Evolutionary conservation across 495 filamentous ascomycete species (phyloP), one percentile per base, ranked within the genome.

Genomic region (Letharia columbiana): DNA sequence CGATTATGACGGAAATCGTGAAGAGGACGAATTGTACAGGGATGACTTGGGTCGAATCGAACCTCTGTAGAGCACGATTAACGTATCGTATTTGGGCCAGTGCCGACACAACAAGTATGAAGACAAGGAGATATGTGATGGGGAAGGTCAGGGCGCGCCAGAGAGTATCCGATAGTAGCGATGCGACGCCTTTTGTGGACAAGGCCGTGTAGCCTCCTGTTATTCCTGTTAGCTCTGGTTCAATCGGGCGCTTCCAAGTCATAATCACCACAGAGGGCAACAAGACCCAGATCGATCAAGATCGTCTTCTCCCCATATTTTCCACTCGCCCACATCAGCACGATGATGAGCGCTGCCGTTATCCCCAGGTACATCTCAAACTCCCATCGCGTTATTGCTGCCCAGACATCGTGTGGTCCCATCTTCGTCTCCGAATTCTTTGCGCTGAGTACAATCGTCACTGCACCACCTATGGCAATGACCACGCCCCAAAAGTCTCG

Each of bases 1-100:
- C 94, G 61, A 96, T 83, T 71, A 98, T 98, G 62, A 98, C 94
- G 3, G 87, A 96, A 9, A 98, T 79, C 0, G 94, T 98, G 74
- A 98, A 98, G 49, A 96, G 82, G 37, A 98, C 94, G 70, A 98
- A 98, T 72, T 98, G 94, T 17, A 91, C 91, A 3, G 94, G 94
- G 62, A 98, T 97, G 67, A 98, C 94, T 71, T 96, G 91, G 0
- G 94, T 98, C 1, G 92, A 93, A 75, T 96, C 91, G 77, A 98
- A 98, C 62, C 90, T 87, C 73, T 95, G 91, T 28, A 98, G 79
- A 2, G 94, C 92, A 60, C 91, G 91, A 78, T 98, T 98, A 68
- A 98, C 82, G 74, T 97, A 98, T 67, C 88, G 91, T 68, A 98
- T 91, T 76, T 98, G 94, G 84, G 97, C 89, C 63, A 98, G 77